Percentiles rank a stretch among this genome's conserved stretches.
phyloP scores from a whole-genome alignment of 164 flowering plant genomes.

The Nymphaea thermarum region DNA sequence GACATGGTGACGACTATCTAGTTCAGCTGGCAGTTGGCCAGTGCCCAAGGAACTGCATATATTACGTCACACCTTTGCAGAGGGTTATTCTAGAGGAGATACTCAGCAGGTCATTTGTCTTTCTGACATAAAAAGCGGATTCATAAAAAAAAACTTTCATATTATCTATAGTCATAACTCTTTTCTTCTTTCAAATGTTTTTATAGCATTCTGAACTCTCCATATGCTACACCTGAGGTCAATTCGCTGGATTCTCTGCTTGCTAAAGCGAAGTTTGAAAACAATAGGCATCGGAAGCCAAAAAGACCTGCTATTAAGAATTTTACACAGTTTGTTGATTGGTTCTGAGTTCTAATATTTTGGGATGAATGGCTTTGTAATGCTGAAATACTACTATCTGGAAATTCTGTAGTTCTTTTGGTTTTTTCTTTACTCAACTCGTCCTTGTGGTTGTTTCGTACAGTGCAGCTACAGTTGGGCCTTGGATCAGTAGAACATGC shows the following conservation, averaged over 20 bases:
- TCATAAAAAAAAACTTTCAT: neutral
- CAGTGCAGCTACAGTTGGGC: too few species aligned
- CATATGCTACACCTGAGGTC: conserved; percentile 56
- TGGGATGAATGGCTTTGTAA: too few species aligned
- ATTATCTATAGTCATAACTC: neutral
- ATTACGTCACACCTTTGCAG: conserved; percentile 88
- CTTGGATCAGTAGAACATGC: too few species aligned
- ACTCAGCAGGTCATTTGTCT: conserved; percentile 43
- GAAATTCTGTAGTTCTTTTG: too few species aligned
- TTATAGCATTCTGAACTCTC: conserved; percentile 43
- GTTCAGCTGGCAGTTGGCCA: conserved; percentile 82
- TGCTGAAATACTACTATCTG: too few species aligned
- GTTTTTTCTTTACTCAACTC: too few species aligned
- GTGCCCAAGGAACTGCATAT: conserved; percentile 88
- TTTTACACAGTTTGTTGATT: conserved; percentile 56
- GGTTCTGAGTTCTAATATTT: conserved; percentile 23
- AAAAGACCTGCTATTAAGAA: conserved; percentile 40
- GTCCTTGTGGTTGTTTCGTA: too few species aligned
- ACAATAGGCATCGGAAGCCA: conserved; percentile 72
- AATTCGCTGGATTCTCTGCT: conserved; percentile 71
- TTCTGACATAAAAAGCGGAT: neutral
- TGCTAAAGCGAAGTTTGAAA: conserved; percentile 69
- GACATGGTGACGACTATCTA: conserved; percentile 55
- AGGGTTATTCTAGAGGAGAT: conserved; percentile 80
- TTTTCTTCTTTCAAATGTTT: conserved; percentile 2